Evolutionary conservation across 2,329 filamentous ascomycete species (phyloP).

Genomic region (Neonectria sp.): DNA sequence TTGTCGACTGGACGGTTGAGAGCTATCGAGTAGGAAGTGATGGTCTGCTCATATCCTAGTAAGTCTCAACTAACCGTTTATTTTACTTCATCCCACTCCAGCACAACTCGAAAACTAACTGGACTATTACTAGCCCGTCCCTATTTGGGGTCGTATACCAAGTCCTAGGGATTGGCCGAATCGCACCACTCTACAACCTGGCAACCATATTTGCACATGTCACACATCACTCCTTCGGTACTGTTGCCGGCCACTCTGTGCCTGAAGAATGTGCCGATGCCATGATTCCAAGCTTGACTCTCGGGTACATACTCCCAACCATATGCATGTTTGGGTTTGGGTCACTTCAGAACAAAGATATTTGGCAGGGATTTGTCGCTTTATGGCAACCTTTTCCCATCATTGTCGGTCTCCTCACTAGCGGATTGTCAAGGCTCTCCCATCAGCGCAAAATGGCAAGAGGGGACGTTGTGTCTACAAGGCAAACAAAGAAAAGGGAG

Average conservation of each 20-base stretch:
- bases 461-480: neutral
- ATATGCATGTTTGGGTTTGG: neutral
- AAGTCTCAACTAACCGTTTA: neutral
- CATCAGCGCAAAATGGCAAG: neutral
- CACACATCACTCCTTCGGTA: neutral
- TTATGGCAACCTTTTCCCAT: neutral
- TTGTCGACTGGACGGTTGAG: constrained; percentile 1
- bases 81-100: neutral
- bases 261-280: neutral
- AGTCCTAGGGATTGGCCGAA: neutral
- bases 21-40: neutral
- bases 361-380: neutral
- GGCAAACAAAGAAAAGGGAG: neutral
- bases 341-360: neutral
- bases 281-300: neutral
- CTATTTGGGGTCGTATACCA: neutral
- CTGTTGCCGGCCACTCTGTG: neutral
- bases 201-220: neutral
- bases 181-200: constrained; percentile 3
- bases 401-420: neutral
- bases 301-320: neutral
- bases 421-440: neutral
- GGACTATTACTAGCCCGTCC: neutral
- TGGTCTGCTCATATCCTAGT: neutral
- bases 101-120: neutral